Base-by-base conservation (phyloP, 768 basidiomycete species). In the Mycena rebaudengoi region DNA sequence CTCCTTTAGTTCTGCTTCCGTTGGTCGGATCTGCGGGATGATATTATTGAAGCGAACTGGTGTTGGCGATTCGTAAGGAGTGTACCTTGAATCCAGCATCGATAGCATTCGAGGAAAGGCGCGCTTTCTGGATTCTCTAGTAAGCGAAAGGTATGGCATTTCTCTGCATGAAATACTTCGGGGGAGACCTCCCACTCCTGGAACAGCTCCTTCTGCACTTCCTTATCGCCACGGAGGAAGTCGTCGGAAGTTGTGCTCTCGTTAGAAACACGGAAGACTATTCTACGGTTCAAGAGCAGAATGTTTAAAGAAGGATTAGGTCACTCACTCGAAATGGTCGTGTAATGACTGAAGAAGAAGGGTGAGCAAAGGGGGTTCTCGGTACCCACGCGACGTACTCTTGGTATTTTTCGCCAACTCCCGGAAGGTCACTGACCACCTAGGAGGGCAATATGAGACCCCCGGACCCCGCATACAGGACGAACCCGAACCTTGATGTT, bases 391-490 rank as follows among this genome's bases (percentile, higher is more conserved):
- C n/a, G n/a, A n/a, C 66, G 60, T 23, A 67, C 66, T 90, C 89
- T 72, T 90, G 89, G 75, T 91, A 91, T 73, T 91, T 76, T 73
- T 90, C 88, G 45, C 88, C 89, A 57, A 91, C 89, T 46, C 90
- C 89, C 7, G 89, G 88, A 60, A 91, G 82, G 69, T 91, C 88
- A 65, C 86, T 88, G 65, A 90, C 86, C 44, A 87, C n/a, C n/a
- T n/a, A n/a, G n/a, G n/a, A n/a, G n/a, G n/a, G n/a, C n/a, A n/a
- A n/a, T n/a, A n/a, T n/a, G n/a, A n/a, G n/a, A n/a, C n/a, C n/a
- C n/a, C n/a, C n/a, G n/a, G n/a, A n/a, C n/a, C n/a, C n/a, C n/a
- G n/a, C n/a, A n/a, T n/a, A n/a, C n/a, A n/a, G n/a, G n/a, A n/a
- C n/a, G n/a, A n/a, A n/a, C n/a, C n/a, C n/a, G n/a, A n/a, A n/a